phyloP scores from a whole-genome alignment of 208 protist genomes.

The Crithidia fasciculata region DNA sequence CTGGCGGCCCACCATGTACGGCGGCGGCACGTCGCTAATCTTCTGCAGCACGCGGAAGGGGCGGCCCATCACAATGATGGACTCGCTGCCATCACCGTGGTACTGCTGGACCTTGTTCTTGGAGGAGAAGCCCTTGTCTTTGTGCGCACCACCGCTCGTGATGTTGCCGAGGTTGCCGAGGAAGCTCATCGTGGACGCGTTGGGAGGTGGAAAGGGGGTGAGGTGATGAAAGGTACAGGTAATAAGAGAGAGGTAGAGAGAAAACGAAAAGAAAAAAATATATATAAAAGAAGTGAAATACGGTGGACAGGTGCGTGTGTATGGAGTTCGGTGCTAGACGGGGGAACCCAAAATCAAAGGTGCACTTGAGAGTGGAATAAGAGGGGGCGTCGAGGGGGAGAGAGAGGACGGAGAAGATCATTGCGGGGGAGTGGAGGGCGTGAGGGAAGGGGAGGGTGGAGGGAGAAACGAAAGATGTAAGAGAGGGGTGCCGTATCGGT shows the following conservation, averaged over 20 bases:
- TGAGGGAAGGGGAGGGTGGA: too few relatives aligned
- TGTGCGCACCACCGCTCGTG: conserved; percentile 25
- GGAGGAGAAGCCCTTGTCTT: conserved; percentile 81
- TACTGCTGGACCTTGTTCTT: conserved; percentile 86
- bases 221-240: background rate
- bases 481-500: too few relatives aligned
- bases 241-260: background rate
- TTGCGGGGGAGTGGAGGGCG: too few relatives aligned
- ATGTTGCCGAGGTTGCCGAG: conserved; percentile 20
- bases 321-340: too few relatives aligned
- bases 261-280: conserved; percentile 12
- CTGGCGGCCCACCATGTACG: conserved; percentile 38
- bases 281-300: background rate
- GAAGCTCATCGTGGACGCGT: conserved; percentile 32
- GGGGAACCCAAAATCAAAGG: too few relatives aligned
- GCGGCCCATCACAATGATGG: conserved; percentile 84
- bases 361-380: too few relatives aligned
- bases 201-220: background rate
- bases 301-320: too few relatives aligned
- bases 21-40: conserved; percentile 52
- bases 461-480: too few relatives aligned
- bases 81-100: conserved; percentile 76
- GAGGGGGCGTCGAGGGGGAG: too few relatives aligned
- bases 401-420: too few relatives aligned
- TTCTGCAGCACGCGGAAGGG: conserved; percentile 82